Evolutionary conservation across 208 protist genomes (phyloP).

Genomic region (Crithidia bombi): DNA sequence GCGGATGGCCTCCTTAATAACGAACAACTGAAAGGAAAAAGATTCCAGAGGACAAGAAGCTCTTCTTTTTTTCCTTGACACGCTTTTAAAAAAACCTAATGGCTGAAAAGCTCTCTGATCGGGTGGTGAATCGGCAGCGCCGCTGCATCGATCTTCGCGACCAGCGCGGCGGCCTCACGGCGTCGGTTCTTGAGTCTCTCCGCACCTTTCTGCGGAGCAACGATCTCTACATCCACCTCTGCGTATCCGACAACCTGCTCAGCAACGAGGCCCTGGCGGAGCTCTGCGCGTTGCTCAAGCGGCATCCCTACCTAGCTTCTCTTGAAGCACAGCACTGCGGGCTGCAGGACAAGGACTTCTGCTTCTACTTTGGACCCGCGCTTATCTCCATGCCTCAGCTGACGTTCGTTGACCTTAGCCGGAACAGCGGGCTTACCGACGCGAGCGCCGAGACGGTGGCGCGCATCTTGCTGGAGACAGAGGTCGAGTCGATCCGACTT

Average conservation of each 20-base stretch:
- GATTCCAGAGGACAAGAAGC: background rate
- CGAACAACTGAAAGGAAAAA: no score
- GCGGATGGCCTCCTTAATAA: no score
- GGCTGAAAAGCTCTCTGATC: background rate
- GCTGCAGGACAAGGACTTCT: constrained; percentile 67
- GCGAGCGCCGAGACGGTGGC: constrained; percentile 41
- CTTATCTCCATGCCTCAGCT: constrained; percentile 39
- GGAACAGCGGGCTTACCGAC: constrained; percentile 69
- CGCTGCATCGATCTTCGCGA: constrained; percentile 71
- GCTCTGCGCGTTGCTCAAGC: constrained; percentile 69
- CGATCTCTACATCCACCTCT: constrained; percentile 57
- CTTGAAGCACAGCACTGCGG: constrained; percentile 62
- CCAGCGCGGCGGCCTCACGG: constrained; percentile 57
- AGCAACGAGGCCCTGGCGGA: constrained; percentile 59
- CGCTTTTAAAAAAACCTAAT: no score
- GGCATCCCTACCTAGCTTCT: constrained; percentile 43
- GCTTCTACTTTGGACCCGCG: constrained; percentile 55
- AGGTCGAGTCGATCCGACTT: constrained; percentile 51
- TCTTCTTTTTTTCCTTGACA: no score
- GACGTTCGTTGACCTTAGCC: constrained; percentile 59
- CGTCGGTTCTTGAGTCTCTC: constrained; percentile 50
- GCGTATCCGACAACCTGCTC: constrained; percentile 66
- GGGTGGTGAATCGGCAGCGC: constrained; percentile 14
- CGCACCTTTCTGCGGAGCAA: constrained; percentile 53
- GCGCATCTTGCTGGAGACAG: constrained; percentile 43